Evolutionary conservation across 2,329 filamentous ascomycete genomes (phyloP).

Genomic region (Hirsutella thompsonii): DNA sequence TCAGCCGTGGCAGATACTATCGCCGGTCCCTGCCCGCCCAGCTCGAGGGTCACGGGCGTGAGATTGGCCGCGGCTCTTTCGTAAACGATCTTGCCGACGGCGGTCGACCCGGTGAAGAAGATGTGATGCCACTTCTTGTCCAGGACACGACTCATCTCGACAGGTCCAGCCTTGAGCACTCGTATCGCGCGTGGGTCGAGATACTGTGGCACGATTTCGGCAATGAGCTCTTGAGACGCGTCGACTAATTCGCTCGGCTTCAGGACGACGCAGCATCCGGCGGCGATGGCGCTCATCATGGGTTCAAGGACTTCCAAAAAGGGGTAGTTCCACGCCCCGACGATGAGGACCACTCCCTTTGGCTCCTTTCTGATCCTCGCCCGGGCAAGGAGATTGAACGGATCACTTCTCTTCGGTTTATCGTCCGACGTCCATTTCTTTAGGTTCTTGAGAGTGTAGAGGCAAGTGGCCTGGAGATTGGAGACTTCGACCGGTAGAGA

Average conservation of each 20-base stretch:
- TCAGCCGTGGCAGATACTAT: slow-evolving; percentile 80
- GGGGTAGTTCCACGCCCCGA: slow-evolving; percentile 92
- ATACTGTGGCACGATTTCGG: slow-evolving; percentile 61
- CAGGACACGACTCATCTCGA: slow-evolving; percentile 70
- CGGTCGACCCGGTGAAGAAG: slow-evolving; percentile 77
- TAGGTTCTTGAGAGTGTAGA: slow-evolving; percentile 66
- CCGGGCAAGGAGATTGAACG: slow-evolving; percentile 53
- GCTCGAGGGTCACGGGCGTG: slow-evolving; percentile 79
- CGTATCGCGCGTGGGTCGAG: slow-evolving; percentile 68
- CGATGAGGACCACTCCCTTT: slow-evolving; percentile 68
- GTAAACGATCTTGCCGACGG: slow-evolving; percentile 77
- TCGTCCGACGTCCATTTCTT: slow-evolving; percentile 78
- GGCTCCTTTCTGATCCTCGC: slow-evolving; percentile 80
- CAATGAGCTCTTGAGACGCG: slow-evolving; percentile 61
- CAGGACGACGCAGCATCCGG: slow-evolving; percentile 77
- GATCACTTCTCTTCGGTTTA: too few relatives aligned
- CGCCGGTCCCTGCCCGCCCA: slow-evolving; percentile 85
- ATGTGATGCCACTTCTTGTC: slow-evolving; percentile 96
- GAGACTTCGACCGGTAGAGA: slow-evolving; percentile 68
- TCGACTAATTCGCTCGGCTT: slow-evolving; percentile 85
- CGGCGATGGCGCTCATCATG: slow-evolving; percentile 78
- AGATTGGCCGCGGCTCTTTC: slow-evolving; percentile 82
- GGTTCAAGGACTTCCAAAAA: slow-evolving; percentile 69
- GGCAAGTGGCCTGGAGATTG: slow-evolving; percentile 68
- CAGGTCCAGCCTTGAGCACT: slow-evolving; percentile 67